A percentile compares a stretch with the other conserved stretches of the same genome.
These are phyloP conservation scores for Lachancea lanzarotensis DNA, from an alignment of 805 yeast species.

Conservation along the genomic window DNA sequence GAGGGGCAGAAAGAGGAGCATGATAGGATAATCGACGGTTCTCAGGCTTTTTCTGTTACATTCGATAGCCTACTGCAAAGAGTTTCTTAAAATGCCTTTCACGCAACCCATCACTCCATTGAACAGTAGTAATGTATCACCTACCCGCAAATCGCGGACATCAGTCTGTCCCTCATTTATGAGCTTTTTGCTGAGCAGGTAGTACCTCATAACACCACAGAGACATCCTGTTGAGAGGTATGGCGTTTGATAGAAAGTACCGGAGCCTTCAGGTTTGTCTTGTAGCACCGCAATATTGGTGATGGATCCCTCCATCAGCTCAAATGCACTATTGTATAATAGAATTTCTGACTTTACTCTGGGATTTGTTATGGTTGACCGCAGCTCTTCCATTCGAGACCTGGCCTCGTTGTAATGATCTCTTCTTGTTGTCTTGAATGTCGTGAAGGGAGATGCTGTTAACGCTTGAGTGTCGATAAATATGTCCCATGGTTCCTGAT, in stretches of 20 bases:
- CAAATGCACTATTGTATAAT: slow-evolving; percentile 51
- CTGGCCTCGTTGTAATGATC: slow-evolving; percentile 59
- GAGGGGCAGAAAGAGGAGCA: slow-evolving; percentile 92
- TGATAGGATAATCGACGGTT: slow-evolving; percentile 56
- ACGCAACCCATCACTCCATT: slow-evolving; percentile 82
- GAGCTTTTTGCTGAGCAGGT: slow-evolving; percentile 46
- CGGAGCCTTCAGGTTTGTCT: slow-evolving; percentile 29
- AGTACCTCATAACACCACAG: slow-evolving; percentile 73
- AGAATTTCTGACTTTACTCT: slow-evolving; percentile 53
- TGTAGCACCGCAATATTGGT: slow-evolving; percentile 63
- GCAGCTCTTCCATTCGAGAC: slow-evolving; percentile 34
- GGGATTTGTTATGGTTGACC: slow-evolving; percentile 15
- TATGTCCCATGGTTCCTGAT: slow-evolving; percentile 45
- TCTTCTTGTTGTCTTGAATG: slow-evolving; percentile 80
- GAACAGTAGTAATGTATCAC: slow-evolving; percentile 65
- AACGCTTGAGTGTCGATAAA: slow-evolving; percentile 51
- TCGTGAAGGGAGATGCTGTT: slow-evolving; percentile 65
- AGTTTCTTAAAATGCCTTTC: slow-evolving; percentile 43
- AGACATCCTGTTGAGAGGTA: slow-evolving; percentile 71
- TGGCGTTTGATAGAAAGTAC: slow-evolving; percentile 68
- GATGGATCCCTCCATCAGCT: slow-evolving; percentile 75
- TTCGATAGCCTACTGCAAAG: slow-evolving; percentile 1
- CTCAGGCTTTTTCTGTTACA: background rate
- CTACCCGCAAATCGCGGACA: slow-evolving; percentile 44
- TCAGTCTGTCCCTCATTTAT: slow-evolving; percentile 45